A percentile compares a stretch with the other conserved stretches of the same genome.
phyloP scores from a whole-genome alignment of 2,329 filamentous ascomycete species.

The Lojkania enalia region DNA sequence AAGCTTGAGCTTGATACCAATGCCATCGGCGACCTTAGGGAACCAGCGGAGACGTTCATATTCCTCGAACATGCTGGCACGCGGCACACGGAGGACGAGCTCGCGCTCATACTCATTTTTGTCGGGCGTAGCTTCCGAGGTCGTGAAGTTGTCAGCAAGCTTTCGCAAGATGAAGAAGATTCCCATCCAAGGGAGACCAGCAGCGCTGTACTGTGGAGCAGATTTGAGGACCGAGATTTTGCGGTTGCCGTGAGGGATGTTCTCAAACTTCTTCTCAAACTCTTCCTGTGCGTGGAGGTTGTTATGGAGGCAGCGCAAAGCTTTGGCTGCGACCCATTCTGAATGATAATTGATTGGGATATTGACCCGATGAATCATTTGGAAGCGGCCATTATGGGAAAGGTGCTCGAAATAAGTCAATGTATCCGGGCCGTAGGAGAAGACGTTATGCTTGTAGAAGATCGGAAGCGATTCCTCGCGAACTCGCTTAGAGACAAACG shows the following conservation, averaged over 20 bases:
- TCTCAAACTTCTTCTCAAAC: constrained; percentile 7
- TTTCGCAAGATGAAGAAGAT: constrained; percentile 20
- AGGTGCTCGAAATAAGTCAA: constrained; percentile 24
- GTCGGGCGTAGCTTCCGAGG: background rate
- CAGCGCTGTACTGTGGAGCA: constrained; percentile 13
- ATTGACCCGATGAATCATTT: constrained; percentile 22
- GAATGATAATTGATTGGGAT: constrained; percentile 14
- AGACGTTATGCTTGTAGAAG: constrained; percentile 28
- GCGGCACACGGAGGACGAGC: constrained; percentile 20
- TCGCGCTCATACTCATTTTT: constrained; percentile 8
- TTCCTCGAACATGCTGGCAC: constrained; percentile 8
- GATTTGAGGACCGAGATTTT: background rate
- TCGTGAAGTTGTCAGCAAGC: constrained; percentile 8
- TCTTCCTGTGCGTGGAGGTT: constrained; percentile 14
- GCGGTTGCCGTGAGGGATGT: background rate
- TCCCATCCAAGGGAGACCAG: constrained; percentile 14
- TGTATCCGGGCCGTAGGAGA: constrained; percentile 17
- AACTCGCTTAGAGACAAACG: constrained; percentile 18
- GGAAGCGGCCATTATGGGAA: constrained; percentile 20
- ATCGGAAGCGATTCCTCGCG: constrained; percentile 20
- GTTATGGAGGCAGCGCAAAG: constrained; percentile 14
- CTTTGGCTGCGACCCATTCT: constrained; percentile 1
- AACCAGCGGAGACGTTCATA: constrained; percentile 19
- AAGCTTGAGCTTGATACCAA: constrained; percentile 21
- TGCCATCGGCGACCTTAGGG: constrained; percentile 13